Base-by-base conservation (phyloP, 306 rosid species). In the Dicorynia guianensis region DNA sequence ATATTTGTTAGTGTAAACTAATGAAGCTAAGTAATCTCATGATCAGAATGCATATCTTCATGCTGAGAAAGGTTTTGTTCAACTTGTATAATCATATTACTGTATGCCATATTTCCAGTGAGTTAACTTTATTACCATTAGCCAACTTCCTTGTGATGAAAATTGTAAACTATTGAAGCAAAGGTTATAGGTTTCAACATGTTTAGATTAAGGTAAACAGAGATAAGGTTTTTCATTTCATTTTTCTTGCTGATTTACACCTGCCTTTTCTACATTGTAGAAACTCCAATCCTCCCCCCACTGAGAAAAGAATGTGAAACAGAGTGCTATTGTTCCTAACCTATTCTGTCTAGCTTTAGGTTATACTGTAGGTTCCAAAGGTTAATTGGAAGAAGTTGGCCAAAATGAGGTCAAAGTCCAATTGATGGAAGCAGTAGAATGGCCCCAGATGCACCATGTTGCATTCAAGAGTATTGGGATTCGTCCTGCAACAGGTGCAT, bases 371-470 rank as follows among this genome's bases (percentile, higher is more conserved):
- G 83, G 89, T 94, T 86, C 98, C 97, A 48, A 92, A 92, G 85
- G 95, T 94, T 59, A 90, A 81, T 48, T 94, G 98, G 98, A 92
- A 87, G 80, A 97, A 92, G 98, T 97, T 5, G 98, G 98, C 75
- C 98, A 92, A 76, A 80, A 78, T 59, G 98, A 94, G 85, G 93
- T 92, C 79, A 92, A 90, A 81, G 78, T 56, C 47, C 95, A 92
- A 80, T 81, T 94, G 78, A 88, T 88, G 89, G 96, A 94, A 86
- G 96, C 97, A 34, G 95, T 94, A 49, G 90, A 87, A 78, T 94
- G 98, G 98, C 98, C 97, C 65, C 97, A 92, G 78, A 89, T 84
- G 78, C 90, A 92, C 81, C 87, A 72, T 62, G 93, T 85, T 46
- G 98, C 97, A 76, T 90, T 94, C 79, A 71, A 74, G 64, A 96